Conservation (phyloP, 1,284 basidiomycete species). For the Phaffia rhodozyma region DNA sequence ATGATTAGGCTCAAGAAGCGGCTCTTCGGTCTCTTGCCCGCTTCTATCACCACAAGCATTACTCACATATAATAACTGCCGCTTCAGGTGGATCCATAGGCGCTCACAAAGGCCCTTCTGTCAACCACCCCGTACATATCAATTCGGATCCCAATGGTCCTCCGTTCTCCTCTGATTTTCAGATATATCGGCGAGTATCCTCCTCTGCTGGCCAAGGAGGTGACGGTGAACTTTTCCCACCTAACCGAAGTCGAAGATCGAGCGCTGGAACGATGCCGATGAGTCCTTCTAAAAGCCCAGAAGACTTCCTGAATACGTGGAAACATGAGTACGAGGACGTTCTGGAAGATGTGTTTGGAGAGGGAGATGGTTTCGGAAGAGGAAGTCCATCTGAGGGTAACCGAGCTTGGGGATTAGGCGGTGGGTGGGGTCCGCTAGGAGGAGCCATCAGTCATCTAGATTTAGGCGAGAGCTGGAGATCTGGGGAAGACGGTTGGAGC, state of each 20-base stretch:
- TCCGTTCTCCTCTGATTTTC: not conserved
- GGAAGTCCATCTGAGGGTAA: constrained; percentile 2
- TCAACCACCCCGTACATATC: constrained; percentile 15
- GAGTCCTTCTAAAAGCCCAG: constrained; percentile 36
- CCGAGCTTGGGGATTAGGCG: not conserved
- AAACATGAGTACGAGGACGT: constrained; percentile 44
- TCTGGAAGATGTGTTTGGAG: constrained; percentile 40
- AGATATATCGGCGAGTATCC: constrained; percentile 10
- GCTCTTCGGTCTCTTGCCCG: constrained; percentile 88
- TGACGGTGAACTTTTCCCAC: constrained; percentile 42
- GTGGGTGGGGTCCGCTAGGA: constrained; percentile 18
- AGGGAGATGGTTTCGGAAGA: constrained; percentile 9
- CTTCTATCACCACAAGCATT: constrained; percentile 49
- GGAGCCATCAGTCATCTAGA: constrained; percentile 25
- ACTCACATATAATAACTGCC: constrained; percentile 23
- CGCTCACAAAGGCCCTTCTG: constrained; percentile 9
- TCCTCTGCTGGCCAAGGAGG: constrained; percentile 21
- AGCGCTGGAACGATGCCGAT: constrained; percentile 25
- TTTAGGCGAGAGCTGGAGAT: constrained; percentile 24
- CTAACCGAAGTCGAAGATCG: constrained; percentile 25
- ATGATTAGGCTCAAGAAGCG: constrained; percentile 74
- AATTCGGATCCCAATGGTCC: constrained; percentile 19
- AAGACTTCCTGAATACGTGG: constrained; percentile 41
- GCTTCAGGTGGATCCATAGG: constrained; percentile 17
- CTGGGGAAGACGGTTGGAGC: constrained; percentile 22